These are phyloP conservation scores for Lepidium sativum DNA, from an alignment of 345 rosid genomes.

Conservation along the genomic window DNA sequence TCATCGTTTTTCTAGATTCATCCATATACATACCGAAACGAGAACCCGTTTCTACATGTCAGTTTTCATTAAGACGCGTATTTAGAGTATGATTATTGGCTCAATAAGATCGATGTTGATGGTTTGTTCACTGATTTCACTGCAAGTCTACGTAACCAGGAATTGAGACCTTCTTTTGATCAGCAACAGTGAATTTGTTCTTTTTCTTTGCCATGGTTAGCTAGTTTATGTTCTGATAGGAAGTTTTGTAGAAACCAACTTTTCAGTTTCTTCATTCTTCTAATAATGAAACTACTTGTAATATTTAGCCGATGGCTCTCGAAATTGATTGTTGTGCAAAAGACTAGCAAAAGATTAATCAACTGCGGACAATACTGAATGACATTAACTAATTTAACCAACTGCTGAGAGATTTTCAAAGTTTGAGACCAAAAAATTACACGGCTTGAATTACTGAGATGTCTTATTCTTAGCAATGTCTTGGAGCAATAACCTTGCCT, in stretches of 20 bases:
- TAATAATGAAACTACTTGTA: neutral
- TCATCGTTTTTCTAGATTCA: slow-evolving; percentile 56
- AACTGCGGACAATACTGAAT: neutral
- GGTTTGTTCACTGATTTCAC: slow-evolving; percentile 95
- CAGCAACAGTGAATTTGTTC: neutral
- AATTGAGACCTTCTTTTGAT: slow-evolving; percentile 42
- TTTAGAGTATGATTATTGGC: slow-evolving; percentile 69
- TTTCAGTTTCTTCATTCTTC: neutral
- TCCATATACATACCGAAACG: slow-evolving; percentile 80
- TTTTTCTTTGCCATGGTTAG: neutral
- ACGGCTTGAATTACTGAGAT: too few relatives aligned
- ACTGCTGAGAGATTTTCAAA: neutral
- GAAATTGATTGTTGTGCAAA: neutral
- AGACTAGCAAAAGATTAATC: neutral
- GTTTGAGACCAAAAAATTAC: slow-evolving; percentile 35
- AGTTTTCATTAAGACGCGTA: slow-evolving; percentile 68
- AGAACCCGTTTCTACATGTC: slow-evolving; percentile 49
- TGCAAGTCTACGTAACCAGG: slow-evolving; percentile 67
- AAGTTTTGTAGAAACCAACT: neutral
- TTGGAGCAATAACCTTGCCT: slow-evolving; percentile 54
- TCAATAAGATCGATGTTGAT: slow-evolving; percentile 65
- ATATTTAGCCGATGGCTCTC: neutral
- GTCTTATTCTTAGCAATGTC: too few relatives aligned
- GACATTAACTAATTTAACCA: neutral
- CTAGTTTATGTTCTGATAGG: neutral